Base-by-base conservation (phyloP, 2,329 filamentous ascomycete genomes). In the Helotiales sp. region DNA sequence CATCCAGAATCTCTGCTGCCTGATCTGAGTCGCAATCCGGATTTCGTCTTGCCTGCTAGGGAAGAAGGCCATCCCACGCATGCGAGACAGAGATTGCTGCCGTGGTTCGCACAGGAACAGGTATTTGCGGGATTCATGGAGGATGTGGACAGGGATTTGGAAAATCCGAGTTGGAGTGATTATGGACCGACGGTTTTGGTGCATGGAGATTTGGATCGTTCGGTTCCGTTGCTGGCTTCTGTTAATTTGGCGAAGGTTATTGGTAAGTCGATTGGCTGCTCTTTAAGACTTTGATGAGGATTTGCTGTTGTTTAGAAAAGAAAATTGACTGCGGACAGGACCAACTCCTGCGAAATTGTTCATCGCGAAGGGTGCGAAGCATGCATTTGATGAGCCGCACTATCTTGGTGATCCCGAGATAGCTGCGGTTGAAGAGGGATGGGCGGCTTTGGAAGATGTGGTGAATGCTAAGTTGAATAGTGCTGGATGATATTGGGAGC, bases 151-250 rank as follows among this genome's bases (percentile, higher is more conserved):
- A n/a, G 22, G 6, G 28, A 45, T 6, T 43, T 65, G 2, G 32
- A 28, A 4, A 28, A 64, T 55, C 17, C 11, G 34, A 26, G 37
- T 17, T 68, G 66, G 66, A 63, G 28, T 34, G 28, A 61, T n/a
- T 66, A 34, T 22, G 59, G 49, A 4, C 30, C 60, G 28, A 66
- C 63, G 32, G 57, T 66, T 32, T 47, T 66, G 13, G 52, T 69
- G 5, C 67, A 69, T 43, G 63, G 67, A 13, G 43, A 55, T 11
- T n/a, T 26, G 22, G 67, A 69, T 62, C 1, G 2, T 8, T 37
- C 49, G n/a, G 61, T 63, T 8, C 67, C 67, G 26, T 47, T 63
- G 50, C 47, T 52, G 22, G 34, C 24, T 17, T 60, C 63, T 15
- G 20, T 17, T 13, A 59, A 60, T 8, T 10, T 64, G 22, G 22